Conservation (phyloP, 2,329 filamentous ascomycete species). For the Aspergillus thermomutatus region DNA sequence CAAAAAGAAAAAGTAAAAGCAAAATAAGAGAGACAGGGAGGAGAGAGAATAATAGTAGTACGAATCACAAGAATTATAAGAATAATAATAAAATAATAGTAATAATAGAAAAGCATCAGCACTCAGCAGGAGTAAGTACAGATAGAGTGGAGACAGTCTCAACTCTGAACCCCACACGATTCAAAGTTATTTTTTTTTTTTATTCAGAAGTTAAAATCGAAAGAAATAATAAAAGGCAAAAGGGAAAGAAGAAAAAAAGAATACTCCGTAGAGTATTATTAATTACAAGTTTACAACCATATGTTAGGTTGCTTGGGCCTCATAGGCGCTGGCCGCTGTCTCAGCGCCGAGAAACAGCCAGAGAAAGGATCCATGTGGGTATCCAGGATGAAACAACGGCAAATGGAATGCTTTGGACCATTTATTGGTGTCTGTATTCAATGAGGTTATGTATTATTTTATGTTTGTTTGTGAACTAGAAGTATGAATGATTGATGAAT, state of each 20-base stretch:
- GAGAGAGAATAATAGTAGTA: neutral
- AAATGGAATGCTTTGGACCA: neutral
- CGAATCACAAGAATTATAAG: neutral
- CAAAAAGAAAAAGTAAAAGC: slow-evolving; percentile 2
- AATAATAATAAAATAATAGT: slow-evolving; percentile 7
- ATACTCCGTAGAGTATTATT: no score
- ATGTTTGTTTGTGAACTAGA: neutral
- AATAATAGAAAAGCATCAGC: slow-evolving; percentile 6
- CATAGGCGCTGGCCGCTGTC: slow-evolving; percentile 9
- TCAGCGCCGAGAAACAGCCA: slow-evolving; percentile 14
- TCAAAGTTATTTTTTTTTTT: slow-evolving; percentile 10
- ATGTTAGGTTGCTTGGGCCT: slow-evolving; percentile 2
- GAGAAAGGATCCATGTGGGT: neutral
- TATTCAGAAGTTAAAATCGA: slow-evolving; percentile 4
- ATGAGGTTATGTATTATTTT: neutral
- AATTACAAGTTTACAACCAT: no score
- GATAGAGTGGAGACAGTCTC: slow-evolving; percentile 14
- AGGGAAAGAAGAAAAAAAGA: neutral
- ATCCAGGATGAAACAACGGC: neutral
- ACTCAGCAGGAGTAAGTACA: slow-evolving; percentile 11
- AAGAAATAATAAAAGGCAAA: slow-evolving; percentile 3
- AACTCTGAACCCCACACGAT: slow-evolving; percentile 19
- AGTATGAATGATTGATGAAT: neutral
- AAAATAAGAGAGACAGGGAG: slow-evolving; percentile 4
- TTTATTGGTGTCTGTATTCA: neutral